Evolutionary conservation across 1,284 basidiomycete genomes (phyloP).

Genomic region (Cutaneotrichosporon arboriforme): DNA sequence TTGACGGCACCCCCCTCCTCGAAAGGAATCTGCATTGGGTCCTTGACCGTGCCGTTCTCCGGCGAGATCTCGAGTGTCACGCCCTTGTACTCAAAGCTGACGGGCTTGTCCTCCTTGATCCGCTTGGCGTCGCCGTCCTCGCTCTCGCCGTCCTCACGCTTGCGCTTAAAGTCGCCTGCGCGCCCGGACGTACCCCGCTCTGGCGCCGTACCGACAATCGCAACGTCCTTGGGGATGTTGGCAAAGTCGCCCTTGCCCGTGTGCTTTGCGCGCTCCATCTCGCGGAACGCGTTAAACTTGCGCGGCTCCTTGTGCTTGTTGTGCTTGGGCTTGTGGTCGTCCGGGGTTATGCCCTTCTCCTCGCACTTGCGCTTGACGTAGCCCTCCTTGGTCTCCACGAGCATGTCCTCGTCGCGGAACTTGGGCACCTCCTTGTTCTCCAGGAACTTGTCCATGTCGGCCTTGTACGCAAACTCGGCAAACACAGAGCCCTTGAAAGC

Average conservation of each 20-base stretch:
- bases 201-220: conserved; percentile 32
- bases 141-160: conserved; percentile 44
- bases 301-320: conserved; percentile 53
- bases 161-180: conserved; percentile 26
- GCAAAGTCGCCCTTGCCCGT: conserved; percentile 34
- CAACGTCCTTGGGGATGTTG: conserved; percentile 38
- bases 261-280: conserved; percentile 57
- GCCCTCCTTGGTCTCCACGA: conserved; percentile 84
- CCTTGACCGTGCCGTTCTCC: conserved; percentile 53
- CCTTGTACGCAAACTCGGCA: conserved; percentile 75
- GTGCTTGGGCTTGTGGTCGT: conserved; percentile 52
- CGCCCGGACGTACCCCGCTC: neutral
- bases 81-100: conserved; percentile 56
- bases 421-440: conserved; percentile 70
- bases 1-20: conserved; percentile 46
- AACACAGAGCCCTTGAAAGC: conserved; percentile 91
- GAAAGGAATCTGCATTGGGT: conserved; percentile 46
- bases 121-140: conserved; percentile 48
- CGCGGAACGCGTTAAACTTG: conserved; percentile 82
- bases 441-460: conserved; percentile 69
- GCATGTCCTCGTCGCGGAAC: conserved; percentile 64
- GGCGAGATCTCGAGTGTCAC: conserved; percentile 62
- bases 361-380: conserved; percentile 97
- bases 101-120: conserved; percentile 49
- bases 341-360: conserved; percentile 69